Evolutionary conservation across 2,329 filamentous ascomycete genomes (phyloP), one percentile per base, ranked within the genome.

Genomic region (Fusarium sp.): DNA sequence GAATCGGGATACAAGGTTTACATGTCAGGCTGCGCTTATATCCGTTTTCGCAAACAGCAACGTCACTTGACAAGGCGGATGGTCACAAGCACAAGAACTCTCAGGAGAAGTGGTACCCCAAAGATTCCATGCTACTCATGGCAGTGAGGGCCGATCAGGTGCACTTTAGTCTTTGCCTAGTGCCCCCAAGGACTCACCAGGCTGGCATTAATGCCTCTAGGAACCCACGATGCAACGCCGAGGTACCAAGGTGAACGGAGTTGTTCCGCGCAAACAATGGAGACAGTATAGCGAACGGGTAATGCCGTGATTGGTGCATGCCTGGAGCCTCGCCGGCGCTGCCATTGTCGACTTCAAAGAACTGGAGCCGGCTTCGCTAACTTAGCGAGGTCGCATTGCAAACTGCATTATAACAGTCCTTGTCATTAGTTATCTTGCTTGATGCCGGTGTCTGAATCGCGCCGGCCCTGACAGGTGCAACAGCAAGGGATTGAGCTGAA

Each of bases 401-500:
- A 53, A 40, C 36, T 20, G 40, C 29, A 34, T 25, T 29, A 49
- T 54, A 51, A 13, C 23, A 29, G 55, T 18, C 33, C 57, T 51
- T 54, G 44, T 54, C 31, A 40, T 58, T 54, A 57, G 23, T 61
- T 56, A 44, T 58, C 20, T 18, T 25, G 27, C 20, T 18, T 25
- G 27, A 25, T 46, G 40, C 40, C 14, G 36, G 57, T 34, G 40
- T 54, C 53, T 69, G 57, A 62, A 58, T 58, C 46, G 46, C 25
- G 34, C 23, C 31, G 50, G 65, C 36, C 58, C 56, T 56, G 59
- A 36, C 53, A 38, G 63, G 40, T 64, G 54, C 31, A 46, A 40
- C 36, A 53, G 51, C 33, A 70, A 65, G 67, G 68, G 60, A 49
- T 70, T 16, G 31, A 65, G 60, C 44, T 61, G 63, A 58, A 40